Conservation (phyloP, 768 basidiomycete genomes). For the Paxillus involutus region DNA sequence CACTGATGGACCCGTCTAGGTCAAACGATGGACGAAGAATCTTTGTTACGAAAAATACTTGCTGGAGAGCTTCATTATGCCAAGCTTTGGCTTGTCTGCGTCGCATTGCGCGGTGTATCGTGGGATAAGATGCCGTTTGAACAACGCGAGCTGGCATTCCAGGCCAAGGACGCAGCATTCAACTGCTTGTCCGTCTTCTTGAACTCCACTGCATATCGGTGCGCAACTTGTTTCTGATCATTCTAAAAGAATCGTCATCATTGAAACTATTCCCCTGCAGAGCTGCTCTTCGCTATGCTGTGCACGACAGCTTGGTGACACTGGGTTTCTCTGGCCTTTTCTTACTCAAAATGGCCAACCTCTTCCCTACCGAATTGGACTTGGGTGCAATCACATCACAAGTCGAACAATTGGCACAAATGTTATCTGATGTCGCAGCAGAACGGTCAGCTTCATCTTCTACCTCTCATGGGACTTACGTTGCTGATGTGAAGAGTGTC, state of each 20-base stretch:
- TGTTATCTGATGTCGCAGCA: constrained; percentile 90
- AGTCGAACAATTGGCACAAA: constrained; percentile 87
- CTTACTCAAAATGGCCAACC: constrained; percentile 90
- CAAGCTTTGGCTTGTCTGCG: constrained; percentile 93
- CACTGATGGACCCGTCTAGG: constrained; percentile 39
- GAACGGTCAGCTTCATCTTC: constrained; percentile 57
- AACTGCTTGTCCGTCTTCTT: constrained; percentile 85
- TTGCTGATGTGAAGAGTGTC: constrained; percentile 10
- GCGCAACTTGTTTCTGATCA: constrained; percentile 16
- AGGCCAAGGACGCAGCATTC: constrained; percentile 90
- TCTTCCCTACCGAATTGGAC: constrained; percentile 86
- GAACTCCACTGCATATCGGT: constrained; percentile 80
- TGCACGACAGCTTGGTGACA: constrained; percentile 90
- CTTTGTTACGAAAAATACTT: constrained; percentile 83
- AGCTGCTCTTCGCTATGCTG: constrained; percentile 87
- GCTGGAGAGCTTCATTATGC: constrained; percentile 89
- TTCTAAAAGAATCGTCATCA: background rate
- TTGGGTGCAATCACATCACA: constrained; percentile 73
- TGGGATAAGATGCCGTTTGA: constrained; percentile 98
- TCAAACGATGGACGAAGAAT: constrained; percentile 81
- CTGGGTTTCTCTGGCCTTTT: constrained; percentile 91
- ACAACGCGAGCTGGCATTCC: constrained; percentile 92
- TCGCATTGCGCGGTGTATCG: constrained; percentile 85
- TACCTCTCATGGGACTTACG: background rate
- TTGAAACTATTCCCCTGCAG: constrained; percentile 36